phyloP scores from a whole-genome alignment of 139 green algal species.

The Penium margaritaceum region DNA sequence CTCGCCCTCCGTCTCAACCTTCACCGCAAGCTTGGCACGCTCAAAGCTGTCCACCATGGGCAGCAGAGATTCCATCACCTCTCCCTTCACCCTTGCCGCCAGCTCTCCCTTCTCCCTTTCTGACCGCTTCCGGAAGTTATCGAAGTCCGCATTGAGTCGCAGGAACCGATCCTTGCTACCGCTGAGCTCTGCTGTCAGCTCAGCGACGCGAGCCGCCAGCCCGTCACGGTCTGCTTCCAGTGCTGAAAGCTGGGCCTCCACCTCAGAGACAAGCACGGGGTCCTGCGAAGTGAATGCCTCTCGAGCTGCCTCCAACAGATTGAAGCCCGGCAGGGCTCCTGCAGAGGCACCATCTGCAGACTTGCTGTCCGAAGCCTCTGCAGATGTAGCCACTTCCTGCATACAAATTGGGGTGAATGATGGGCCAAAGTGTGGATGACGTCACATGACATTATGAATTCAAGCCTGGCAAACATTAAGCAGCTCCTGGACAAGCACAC shows the following conservation, averaged over 20 bases:
- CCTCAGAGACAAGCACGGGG: no score
- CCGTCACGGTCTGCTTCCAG: slow-evolving; percentile 38
- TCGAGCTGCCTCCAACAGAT: no score
- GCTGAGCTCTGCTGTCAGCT: slow-evolving; percentile 13
- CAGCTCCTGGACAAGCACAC: no score
- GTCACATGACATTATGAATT: no score
- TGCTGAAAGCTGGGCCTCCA: slow-evolving; percentile 49
- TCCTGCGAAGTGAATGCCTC: no score
- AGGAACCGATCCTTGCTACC: slow-evolving; percentile 50
- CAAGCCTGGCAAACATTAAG: no score
- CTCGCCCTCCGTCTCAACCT: slow-evolving; percentile 81
- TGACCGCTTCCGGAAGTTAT: slow-evolving; percentile 94
- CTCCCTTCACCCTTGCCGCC: slow-evolving; percentile 54
- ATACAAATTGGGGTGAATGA: no score
- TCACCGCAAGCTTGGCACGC: slow-evolving; percentile 67
- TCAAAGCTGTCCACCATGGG: slow-evolving; percentile 95
- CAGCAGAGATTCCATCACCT: slow-evolving; percentile 72
- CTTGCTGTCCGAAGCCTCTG: no score
- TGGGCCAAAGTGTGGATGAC: no score
- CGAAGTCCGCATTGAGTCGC: slow-evolving; percentile 90
- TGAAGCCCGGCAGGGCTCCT: no score
- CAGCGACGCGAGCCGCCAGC: slow-evolving; percentile 15
- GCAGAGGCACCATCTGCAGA: no score
- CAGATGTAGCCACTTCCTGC: no score
- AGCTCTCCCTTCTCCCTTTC: slow-evolving; percentile 68